phyloP scores from a whole-genome alignment of 75 land plant genomes.

The Pinus taeda region DNA sequence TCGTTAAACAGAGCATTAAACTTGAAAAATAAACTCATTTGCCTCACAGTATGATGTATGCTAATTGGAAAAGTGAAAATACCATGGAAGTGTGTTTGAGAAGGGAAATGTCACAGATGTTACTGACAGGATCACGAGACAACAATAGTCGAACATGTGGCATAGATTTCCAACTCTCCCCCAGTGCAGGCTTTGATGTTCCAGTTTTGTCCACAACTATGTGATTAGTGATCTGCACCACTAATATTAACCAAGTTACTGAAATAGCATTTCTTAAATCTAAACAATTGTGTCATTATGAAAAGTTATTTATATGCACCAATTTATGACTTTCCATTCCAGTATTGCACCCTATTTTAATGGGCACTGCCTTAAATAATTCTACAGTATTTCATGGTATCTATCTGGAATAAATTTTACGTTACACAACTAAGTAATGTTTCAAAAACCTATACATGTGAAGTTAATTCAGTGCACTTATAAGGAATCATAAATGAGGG shows the following conservation, averaged over 20 bases:
- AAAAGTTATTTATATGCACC: too few species aligned
- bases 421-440: not conserved
- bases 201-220: slow-evolving; percentile 80
- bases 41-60: too few species aligned
- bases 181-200: slow-evolving; percentile 71
- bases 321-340: too few species aligned
- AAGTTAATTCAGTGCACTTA: not conserved
- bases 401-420: not conserved
- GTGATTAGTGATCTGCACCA: slow-evolving; percentile 80
- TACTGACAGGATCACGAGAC: slow-evolving; percentile 34
- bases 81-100: slow-evolving; percentile 74
- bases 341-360: not conserved
- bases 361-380: not conserved
- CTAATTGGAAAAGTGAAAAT: not conserved
- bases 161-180: slow-evolving; percentile 86
- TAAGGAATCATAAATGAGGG: too few species aligned
- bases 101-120: slow-evolving; percentile 33
- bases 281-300: not conserved
- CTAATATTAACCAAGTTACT: not conserved
- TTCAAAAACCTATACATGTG: not conserved
- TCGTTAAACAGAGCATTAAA: too few species aligned
- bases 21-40: too few species aligned
- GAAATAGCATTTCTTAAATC: not conserved
- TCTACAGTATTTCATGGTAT: not conserved
- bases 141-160: slow-evolving; percentile 78